phyloP scores from a whole-genome alignment of 169 alveolate species.

The Cryptosporidium meleagridis region DNA sequence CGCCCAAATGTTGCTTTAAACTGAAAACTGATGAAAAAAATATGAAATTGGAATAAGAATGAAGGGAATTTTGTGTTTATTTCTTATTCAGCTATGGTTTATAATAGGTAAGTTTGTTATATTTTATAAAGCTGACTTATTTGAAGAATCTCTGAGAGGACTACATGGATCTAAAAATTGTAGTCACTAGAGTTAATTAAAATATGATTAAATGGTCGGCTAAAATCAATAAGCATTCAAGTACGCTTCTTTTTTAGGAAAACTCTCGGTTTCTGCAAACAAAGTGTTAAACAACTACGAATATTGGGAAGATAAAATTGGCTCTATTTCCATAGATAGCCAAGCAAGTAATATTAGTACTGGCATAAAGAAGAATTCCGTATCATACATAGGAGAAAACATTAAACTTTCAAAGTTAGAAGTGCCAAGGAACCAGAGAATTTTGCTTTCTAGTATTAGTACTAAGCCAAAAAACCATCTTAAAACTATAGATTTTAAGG shows the following conservation, averaged over 20 bases:
- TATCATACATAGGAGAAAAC: neutral
- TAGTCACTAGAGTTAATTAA: neutral
- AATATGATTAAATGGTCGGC: neutral
- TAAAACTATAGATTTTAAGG: neutral
- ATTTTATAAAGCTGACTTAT: neutral
- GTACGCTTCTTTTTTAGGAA: neutral
- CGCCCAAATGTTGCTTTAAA: neutral
- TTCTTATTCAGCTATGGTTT: neutral
- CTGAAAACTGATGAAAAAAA: neutral
- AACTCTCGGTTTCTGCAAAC: neutral
- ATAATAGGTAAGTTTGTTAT: neutral
- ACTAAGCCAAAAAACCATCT: neutral
- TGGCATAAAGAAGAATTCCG: neutral
- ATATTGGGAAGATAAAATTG: slow-evolving; percentile 18
- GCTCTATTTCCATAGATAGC: slow-evolving; percentile 13
- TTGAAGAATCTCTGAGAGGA: neutral
- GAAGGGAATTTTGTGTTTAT: neutral
- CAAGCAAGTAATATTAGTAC: slow-evolving; percentile 36
- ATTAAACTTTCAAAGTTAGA: neutral
- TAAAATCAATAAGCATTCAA: neutral
- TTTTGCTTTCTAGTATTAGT: neutral
- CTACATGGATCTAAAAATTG: neutral
- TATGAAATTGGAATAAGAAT: neutral
- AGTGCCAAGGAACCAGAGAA: neutral
- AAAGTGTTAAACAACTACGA: slow-evolving; percentile 55